phyloP scores from a whole-genome alignment of 169 alveolate species.

The Besnoitia besnoiti region DNA sequence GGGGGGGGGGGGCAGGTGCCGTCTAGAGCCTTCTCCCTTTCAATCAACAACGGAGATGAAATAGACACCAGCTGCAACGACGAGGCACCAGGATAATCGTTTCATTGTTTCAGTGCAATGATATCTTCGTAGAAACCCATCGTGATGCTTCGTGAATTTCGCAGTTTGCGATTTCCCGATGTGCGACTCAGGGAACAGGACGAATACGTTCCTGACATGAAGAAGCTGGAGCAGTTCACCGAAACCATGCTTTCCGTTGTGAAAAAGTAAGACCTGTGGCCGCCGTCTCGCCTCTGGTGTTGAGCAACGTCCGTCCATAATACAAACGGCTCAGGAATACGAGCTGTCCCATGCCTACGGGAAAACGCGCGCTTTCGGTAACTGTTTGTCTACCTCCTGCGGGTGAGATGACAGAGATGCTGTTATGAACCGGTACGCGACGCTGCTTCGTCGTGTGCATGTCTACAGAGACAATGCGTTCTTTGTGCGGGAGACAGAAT shows the following conservation, averaged over 20 bases:
- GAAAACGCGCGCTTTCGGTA: not conserved
- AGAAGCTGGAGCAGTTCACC: not conserved
- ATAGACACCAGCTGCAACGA: too few relatives aligned
- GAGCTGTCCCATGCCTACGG: too few relatives aligned
- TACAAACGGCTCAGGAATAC: too few relatives aligned
- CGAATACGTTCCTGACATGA: constrained; percentile 17
- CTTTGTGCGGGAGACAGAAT: too few relatives aligned
- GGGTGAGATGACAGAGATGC: not conserved
- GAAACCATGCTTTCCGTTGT: not conserved
- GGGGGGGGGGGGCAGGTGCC: too few relatives aligned
- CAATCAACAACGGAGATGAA: too few relatives aligned
- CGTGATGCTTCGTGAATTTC: not conserved
- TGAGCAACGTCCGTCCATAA: not conserved
- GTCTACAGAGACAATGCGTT: too few relatives aligned
- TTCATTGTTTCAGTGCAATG: too few relatives aligned
- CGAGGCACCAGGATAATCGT: too few relatives aligned
- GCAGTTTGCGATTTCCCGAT: not conserved
- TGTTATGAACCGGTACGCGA: not conserved
- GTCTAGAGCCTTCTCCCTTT: too few relatives aligned
- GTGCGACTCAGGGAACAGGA: not conserved
- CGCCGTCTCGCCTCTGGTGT: not conserved
- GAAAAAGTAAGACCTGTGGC: not conserved
- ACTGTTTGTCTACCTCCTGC: not conserved
- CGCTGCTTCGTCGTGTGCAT: not conserved
- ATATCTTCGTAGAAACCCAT: too few relatives aligned